Percentiles rank a stretch among this genome's conserved stretches.
Evolutionary conservation across 148 eudicot genomes (phyloP).

Genomic region (Arbutus unedo): DNA sequence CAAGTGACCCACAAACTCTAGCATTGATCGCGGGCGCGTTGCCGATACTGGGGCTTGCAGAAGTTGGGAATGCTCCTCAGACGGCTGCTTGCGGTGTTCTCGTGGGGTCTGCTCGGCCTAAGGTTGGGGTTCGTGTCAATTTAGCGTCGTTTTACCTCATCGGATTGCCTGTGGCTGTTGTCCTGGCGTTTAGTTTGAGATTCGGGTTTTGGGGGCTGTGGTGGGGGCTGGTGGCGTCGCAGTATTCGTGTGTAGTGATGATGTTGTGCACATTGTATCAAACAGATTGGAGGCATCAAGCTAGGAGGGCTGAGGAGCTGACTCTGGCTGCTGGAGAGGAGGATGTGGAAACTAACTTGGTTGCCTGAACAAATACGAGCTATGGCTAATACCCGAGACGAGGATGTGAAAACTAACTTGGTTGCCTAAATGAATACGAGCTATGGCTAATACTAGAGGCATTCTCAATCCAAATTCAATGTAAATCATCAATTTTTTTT

Average conservation of each 20-base stretch:
- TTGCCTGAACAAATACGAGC: conserved; percentile 20
- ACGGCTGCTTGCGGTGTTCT: conserved; percentile 80
- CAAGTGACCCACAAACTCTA: conserved; percentile 47
- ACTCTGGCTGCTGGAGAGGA: conserved; percentile 47
- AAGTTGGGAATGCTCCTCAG: conserved; percentile 79
- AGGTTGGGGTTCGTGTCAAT: conserved; percentile 58
- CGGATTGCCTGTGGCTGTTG: conserved; percentile 64
- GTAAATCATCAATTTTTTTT: too few relatives aligned
- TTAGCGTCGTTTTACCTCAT: conserved; percentile 69
- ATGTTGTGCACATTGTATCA: conserved; percentile 52
- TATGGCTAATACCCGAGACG: too few relatives aligned
- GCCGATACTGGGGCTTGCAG: conserved; percentile 73
- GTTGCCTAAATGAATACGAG: too few relatives aligned
- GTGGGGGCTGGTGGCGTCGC: conserved; percentile 72
- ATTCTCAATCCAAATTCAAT: too few relatives aligned
- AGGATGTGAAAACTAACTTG: too few relatives aligned
- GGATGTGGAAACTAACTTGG: conserved; percentile 41
- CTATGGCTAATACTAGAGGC: too few relatives aligned
- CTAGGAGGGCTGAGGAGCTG: conserved; percentile 67
- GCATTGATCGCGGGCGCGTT: conserved; percentile 44
- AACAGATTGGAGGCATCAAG: conserved; percentile 75
- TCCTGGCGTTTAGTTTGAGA: conserved; percentile 48
- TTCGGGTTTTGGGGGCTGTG: conserved; percentile 70
- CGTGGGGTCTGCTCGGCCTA: conserved; percentile 77
- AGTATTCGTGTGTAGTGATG: conserved; percentile 53